Evolutionary conservation across 1,284 basidiomycete genomes (phyloP).

Genomic region (Cryptococcus floricola): DNA sequence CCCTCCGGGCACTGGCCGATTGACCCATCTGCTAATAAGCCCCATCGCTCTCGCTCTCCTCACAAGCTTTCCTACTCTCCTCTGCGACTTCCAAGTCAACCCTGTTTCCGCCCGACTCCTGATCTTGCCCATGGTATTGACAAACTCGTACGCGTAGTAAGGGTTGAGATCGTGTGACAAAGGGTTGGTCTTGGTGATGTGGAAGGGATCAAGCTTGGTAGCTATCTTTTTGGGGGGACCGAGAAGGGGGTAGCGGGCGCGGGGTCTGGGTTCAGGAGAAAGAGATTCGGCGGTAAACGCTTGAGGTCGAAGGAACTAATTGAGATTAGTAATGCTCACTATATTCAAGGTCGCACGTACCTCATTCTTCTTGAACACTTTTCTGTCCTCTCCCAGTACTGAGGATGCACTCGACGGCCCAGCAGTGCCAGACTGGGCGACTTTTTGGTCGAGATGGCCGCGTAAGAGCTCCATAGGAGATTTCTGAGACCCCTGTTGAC

Average conservation of each 20-base stretch:
- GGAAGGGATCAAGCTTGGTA: conserved; percentile 42
- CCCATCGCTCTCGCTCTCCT: conserved; percentile 91
- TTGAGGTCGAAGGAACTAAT: conserved; percentile 7
- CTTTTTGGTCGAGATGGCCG: too few relatives aligned
- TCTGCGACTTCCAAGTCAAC: conserved; percentile 76
- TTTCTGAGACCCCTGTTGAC: too few relatives aligned
- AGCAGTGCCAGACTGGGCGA: too few relatives aligned
- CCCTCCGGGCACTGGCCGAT: conserved; percentile 20
- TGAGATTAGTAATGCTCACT: not conserved
- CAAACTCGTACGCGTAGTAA: conserved; percentile 61
- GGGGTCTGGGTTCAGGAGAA: conserved; percentile 7
- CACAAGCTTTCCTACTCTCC: conserved; percentile 79
- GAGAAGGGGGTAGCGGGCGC: conserved; percentile 29
- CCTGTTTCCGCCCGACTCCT: conserved; percentile 64
- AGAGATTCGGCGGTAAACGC: conserved; percentile 7
- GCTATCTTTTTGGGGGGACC: conserved; percentile 37
- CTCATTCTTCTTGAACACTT: not conserved
- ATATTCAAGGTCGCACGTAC: not conserved
- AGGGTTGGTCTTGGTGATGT: conserved; percentile 30
- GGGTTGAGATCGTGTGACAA: conserved; percentile 57
- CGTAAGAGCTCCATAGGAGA: too few relatives aligned
- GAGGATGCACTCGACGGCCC: not conserved
- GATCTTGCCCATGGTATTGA: conserved; percentile 84
- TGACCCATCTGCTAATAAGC: conserved; percentile 59
- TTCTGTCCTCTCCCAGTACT: not conserved